Base-by-base conservation (phyloP, 108 stramenopile species). In the Stephanodiscus minutulus region DNA sequence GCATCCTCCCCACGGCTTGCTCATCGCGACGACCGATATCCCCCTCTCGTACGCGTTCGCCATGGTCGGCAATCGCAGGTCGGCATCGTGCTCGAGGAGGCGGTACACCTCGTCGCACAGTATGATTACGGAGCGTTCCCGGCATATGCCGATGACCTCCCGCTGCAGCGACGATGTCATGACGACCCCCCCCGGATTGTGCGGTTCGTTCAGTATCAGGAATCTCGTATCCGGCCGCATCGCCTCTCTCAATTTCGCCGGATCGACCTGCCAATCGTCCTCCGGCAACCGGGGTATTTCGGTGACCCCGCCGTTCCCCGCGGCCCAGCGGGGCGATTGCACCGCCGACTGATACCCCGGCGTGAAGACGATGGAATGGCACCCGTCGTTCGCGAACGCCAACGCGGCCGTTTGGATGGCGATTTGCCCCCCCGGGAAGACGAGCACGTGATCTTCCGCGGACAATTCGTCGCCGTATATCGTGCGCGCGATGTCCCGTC, bases 1-100 rank as follows among this genome's bases (percentile, higher is more conserved):
- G 76, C 91, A 90, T 9, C 77, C 91, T 15, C 91, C 91, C 89
- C 89, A 89, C 36, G 91, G 91, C 64, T 92, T 92, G 58, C 70
- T 73, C 86, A 90, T 76, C 21, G 89, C 86, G 0, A 90, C 91
- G 25, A 59, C 73, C 2, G 77, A 79, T 25, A 92, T 84, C 0
- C 91, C 91, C 57, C 58, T 68, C 55, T 81, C 69, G 62, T 89
- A 92, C 1, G 79, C 71, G 56, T 86, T 83, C 12, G 85, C 87
- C 81, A 92, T 86, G 48, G 91, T 74, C 20, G 85, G 80, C 18
- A 92, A 64, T 17, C 87, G 74, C 61, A 62, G 63, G 4, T 7
- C 43, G 1, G 20, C 61, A 62, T 85, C 79, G 65, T 92, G 91
- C 70, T 92, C 91, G 25, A 92, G 60, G 28, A 92, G 46, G 4